Evolutionary conservation across 306 rosid species (phyloP).

Genomic region (Mimosa pudica): DNA sequence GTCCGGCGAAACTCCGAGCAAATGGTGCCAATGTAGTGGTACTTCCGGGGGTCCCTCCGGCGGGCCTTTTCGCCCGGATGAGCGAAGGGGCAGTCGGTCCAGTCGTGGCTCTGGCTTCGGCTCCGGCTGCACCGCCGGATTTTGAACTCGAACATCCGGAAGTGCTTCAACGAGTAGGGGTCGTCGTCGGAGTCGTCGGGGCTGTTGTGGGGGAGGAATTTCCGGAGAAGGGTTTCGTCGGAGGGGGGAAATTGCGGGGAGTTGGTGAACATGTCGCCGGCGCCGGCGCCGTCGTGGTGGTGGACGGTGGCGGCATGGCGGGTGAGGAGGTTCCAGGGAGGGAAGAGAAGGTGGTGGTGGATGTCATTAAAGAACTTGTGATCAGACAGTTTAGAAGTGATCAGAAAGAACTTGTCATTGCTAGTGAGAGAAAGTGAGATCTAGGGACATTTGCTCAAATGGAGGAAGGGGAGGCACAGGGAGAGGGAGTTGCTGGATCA

Average conservation of each 20-base stretch:
- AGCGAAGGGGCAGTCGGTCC: too few species aligned
- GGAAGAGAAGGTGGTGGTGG: conserved; percentile 46
- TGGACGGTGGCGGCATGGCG: too few species aligned
- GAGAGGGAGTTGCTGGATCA: too few species aligned
- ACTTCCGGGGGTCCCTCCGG: conserved; percentile 72
- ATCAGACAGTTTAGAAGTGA: conserved; percentile 42
- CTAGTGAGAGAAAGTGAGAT: too few species aligned
- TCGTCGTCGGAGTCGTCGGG: conserved; percentile 31
- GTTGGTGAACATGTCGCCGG: conserved; percentile 33
- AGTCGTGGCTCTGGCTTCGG: too few species aligned
- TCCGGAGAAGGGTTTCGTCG: conserved; percentile 53
- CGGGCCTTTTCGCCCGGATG: too few species aligned
- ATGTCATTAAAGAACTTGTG: conserved; percentile 42
- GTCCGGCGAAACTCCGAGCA: conserved; percentile 83
- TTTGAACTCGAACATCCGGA: conserved; percentile 92
- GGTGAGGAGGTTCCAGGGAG: conserved; percentile 48
- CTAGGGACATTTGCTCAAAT: too few species aligned
- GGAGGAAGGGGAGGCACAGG: too few species aligned
- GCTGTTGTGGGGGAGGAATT: conserved; percentile 48
- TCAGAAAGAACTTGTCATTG: conserved; percentile 34
- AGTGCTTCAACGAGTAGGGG: conserved; percentile 74
- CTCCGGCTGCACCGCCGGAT: background rate
- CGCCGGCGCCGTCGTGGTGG: too few species aligned
- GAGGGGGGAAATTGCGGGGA: conserved; percentile 49
- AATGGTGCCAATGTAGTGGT: conserved; percentile 68